Base-by-base conservation (phyloP, 345 rosid species). In the Mangifera indica region DNA sequence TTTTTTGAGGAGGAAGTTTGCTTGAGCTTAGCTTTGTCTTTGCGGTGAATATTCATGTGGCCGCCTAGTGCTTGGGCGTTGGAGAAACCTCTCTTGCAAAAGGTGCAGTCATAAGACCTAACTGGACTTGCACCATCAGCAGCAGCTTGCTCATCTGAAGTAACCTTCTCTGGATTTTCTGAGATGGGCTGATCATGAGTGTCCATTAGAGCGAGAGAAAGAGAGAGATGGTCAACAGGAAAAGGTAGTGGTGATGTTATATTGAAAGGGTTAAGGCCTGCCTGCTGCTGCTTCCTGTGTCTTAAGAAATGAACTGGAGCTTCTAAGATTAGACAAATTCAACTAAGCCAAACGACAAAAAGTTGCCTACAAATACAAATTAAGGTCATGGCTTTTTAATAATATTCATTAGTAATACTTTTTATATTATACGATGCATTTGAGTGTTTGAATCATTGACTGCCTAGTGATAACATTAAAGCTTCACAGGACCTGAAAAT, bases 21-120 rank as follows among this genome's bases (percentile, higher is more conserved):
- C 72, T 85, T 88, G 77, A 88, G 86, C 74, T 82, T 88, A 68
- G 87, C 92, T 76, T 88, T 91, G 82, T 91, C 89, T 82, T 83
- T 84, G 61, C 98, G 83, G 74, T 93, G 97, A 66, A 93, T 89
- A 73, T 93, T 93, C 98, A 93, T 91, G 83, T 93, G 98, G 5
- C 97, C 97, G 0, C 98, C 98, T 7, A 93, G 80, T 64, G 97
- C 98, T 74, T 91, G 98, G 44, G 98, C 97, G 75, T 84, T 93
- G 22, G 96, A 84, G 82, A 93, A 93, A n/a, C 98, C 97, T 79
- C 96, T 87, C 84, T 86, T 87, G 81, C 98, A 93, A 71, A 89
- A 93, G 67, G 80, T 80, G 77, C 98, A 93, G 66, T 85, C 86
- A 51, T 91, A 91, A 60, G 89, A 84, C 78, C 92, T 88, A 37